Percentiles rank a stretch among this genome's conserved stretches.
These are phyloP conservation scores for Pelargonium cotyledonis DNA, from an alignment of 441 rosid species.

Conservation along the genomic window DNA sequence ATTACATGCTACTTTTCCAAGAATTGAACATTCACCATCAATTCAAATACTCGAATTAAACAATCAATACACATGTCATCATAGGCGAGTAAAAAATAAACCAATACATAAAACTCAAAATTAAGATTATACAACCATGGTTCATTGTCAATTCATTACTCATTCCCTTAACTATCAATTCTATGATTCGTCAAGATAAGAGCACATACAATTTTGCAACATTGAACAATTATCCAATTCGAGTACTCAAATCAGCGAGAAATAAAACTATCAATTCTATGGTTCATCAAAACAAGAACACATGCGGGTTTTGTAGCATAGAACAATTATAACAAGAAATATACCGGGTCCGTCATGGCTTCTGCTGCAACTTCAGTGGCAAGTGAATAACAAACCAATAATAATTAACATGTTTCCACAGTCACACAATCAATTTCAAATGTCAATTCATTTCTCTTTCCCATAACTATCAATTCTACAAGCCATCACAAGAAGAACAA, in stretches of 20 bases:
- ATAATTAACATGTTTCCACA: background rate
- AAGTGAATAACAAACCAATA: constrained; percentile 36
- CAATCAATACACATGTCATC: too few relatives aligned
- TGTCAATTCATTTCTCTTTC: background rate
- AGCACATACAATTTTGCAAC: background rate
- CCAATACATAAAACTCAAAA: too few relatives aligned
- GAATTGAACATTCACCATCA: too few relatives aligned
- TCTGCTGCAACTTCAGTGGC: constrained; percentile 84
- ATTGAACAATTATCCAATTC: background rate
- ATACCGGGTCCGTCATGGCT: too few relatives aligned
- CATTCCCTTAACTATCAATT: too few relatives aligned
- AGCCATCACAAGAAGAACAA: background rate
- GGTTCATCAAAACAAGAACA: background rate
- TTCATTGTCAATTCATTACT: too few relatives aligned
- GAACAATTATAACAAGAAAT: too few relatives aligned
- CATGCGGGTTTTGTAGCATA: too few relatives aligned
- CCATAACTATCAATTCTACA: background rate
- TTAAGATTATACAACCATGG: too few relatives aligned
- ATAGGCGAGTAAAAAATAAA: too few relatives aligned
- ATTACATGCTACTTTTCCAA: too few relatives aligned
- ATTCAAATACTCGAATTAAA: too few relatives aligned
- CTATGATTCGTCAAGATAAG: background rate
- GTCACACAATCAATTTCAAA: background rate
- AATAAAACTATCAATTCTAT: background rate
- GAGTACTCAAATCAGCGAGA: background rate